Conservation (phyloP, 176 grass and related monocot genomes). For the Musa schizocarpa region DNA sequence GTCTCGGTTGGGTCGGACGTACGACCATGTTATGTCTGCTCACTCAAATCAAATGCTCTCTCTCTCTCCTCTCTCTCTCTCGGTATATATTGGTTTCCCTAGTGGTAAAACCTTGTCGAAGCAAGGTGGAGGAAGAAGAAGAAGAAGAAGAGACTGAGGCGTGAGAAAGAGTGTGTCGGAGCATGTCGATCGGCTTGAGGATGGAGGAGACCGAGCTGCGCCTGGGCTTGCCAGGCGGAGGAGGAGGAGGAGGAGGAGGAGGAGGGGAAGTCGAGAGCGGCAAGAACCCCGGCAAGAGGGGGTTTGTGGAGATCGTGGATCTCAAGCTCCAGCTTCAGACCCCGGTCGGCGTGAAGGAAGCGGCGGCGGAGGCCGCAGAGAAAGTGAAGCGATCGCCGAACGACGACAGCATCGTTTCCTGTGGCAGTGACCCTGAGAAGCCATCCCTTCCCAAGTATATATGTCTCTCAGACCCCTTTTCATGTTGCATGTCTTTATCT, state of each 20-base stretch:
- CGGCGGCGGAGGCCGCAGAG: background rate
- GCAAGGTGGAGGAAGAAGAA: no score
- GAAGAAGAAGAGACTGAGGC: no score
- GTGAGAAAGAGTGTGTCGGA: background rate
- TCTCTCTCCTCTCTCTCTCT: no score
- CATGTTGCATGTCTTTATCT: no score
- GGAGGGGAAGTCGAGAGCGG: background rate
- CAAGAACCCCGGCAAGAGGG: slow-evolving; percentile 8
- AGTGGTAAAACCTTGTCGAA: no score
- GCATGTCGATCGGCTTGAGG: slow-evolving; percentile 2
- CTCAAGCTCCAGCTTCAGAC: slow-evolving; percentile 10
- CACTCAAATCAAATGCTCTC: no score
- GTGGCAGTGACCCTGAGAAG: slow-evolving; percentile 11
- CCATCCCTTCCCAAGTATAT: slow-evolving; percentile 33
- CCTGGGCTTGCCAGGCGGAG: slow-evolving; percentile 15
- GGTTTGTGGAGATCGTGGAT: slow-evolving; percentile 4
- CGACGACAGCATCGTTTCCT: background rate
- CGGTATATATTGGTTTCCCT: no score
- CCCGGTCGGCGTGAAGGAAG: background rate
- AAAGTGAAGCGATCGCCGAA: slow-evolving; percentile 9
- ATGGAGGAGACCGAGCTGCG: slow-evolving; percentile 12
- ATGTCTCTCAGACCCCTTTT: no score
- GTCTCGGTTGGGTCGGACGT: no score
- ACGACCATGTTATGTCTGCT: no score
- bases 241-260: background rate